These are phyloP conservation scores for Puccinia hordei DNA, from an alignment of 1,284 basidiomycete genomes.

Conservation along the genomic window DNA sequence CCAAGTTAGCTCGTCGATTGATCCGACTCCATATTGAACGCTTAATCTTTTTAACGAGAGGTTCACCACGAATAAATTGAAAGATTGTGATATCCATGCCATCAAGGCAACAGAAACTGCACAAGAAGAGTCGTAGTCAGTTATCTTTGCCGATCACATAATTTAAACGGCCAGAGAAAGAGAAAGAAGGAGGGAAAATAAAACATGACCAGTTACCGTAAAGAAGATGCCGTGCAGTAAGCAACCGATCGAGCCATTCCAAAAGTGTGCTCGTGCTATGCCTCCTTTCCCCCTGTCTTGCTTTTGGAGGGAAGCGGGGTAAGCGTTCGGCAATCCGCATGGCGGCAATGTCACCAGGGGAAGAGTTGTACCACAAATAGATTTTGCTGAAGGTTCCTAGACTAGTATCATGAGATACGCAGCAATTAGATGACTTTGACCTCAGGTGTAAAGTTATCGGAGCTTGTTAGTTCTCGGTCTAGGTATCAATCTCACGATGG, in stretches of 20 bases:
- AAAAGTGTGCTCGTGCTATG: not conserved
- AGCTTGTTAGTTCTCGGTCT: too few relatives aligned
- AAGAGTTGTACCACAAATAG: too few relatives aligned
- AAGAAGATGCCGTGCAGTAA: conserved; percentile 1
- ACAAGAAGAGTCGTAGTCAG: not conserved
- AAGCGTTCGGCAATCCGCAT: not conserved
- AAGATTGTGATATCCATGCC: conserved; percentile 29
- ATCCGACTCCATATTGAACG: conserved; percentile 56
- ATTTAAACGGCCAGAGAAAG: too few relatives aligned
- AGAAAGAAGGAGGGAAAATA: too few relatives aligned
- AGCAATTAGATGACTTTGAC: too few relatives aligned
- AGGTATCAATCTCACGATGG: too few relatives aligned
- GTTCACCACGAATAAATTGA: conserved; percentile 77
- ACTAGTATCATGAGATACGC: too few relatives aligned
- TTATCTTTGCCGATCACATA: not conserved
- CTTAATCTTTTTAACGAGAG: conserved; percentile 68
- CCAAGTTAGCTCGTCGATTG: conserved; percentile 60
- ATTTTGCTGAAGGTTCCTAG: too few relatives aligned
- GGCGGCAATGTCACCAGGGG: not conserved
- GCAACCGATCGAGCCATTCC: not conserved
- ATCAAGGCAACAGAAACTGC: conserved; percentile 31
- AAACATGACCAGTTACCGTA: not conserved
- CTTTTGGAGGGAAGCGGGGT: not conserved
- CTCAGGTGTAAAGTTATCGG: too few relatives aligned
- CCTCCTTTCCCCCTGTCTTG: not conserved